Evolutionary conservation across 225 moss, liverwort and hornwort species (phyloP), one percentile per base, ranked within the genome.

Genomic region (Rhytidiadelphus loreus): DNA sequence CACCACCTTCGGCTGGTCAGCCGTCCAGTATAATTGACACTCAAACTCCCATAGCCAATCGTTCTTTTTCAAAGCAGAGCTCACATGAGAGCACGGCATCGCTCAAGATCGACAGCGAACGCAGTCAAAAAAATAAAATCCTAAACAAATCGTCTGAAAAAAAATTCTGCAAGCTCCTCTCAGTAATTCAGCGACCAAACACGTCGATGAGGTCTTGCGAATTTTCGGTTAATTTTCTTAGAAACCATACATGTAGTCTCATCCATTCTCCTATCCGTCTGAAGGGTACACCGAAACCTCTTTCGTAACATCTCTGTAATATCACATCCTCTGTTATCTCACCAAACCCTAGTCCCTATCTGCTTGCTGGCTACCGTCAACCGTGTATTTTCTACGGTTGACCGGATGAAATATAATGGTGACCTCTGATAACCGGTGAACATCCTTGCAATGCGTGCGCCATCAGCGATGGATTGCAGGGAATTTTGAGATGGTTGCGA

Each of bases 41-140:
- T 98, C 98, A 73, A 95, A 98, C 52, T 90, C 88, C 98, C 98
- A 98, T 41, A 97, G 72, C 87, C 87, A 50, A 41, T 91, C 93
- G 70, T 74, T 83, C 7, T 65, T 57, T 28, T 64, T 77, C 59
- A 29, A 50, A 56, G 77, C 77, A 33, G 90, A 77, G 87, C 90
- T 71, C 79, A 41, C 85, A 39, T 72, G 87, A 39, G 92, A 71
- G 83, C 87, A 89, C 85, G 86, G 89, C 91, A 91, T 91, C 59
- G 87, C 91, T 81, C 89, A 50, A 37, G 60, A 65, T 73, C 71
- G 44, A 50, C 58, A 60, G 64, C n/a, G 75, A 66, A 61, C 63
- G 26, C 83, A 58, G 37, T 32, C 16, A 4, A 24, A 12, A 59
- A 53, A 21, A 13, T 1, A 46, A 16, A 73, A 21, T 75, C 58